Evolutionary conservation across 345 rosid species (phyloP).

Genomic region (Salix viminalis): DNA sequence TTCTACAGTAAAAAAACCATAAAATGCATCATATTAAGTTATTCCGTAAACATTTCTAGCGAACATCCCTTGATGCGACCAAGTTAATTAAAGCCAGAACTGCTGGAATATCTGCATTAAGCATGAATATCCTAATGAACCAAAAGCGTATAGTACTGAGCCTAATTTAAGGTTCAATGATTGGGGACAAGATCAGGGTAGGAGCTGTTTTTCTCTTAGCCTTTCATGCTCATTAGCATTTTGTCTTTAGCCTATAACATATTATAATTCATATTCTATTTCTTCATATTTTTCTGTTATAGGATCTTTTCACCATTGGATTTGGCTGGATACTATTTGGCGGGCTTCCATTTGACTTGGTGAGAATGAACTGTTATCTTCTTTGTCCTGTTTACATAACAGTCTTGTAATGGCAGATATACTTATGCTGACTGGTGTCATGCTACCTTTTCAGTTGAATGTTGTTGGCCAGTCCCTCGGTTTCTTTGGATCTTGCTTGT

Average conservation of each 20-base stretch:
- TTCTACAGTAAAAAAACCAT: background rate
- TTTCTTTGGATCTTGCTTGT: conserved; percentile 50
- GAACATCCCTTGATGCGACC: background rate
- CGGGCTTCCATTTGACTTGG: conserved; percentile 28
- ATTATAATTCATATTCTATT: background rate
- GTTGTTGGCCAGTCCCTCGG: conserved; percentile 51
- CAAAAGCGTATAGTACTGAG: background rate
- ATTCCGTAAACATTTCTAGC: background rate
- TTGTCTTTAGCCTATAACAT: background rate
- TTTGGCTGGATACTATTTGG: conserved; percentile 27
- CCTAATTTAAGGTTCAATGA: background rate
- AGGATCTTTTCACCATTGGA: conserved; percentile 23
- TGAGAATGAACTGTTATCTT: background rate
- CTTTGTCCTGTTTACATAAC: background rate
- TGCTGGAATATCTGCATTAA: background rate
- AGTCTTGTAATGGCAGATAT: background rate
- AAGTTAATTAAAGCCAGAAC: background rate
- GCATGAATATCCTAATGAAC: background rate
- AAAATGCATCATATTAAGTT: background rate
- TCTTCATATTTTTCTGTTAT: background rate
- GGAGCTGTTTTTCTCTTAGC: background rate
- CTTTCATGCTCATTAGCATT: background rate
- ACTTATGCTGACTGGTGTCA: background rate
- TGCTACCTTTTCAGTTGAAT: conserved; percentile 41
- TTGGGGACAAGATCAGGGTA: background rate